Evolutionary conservation across 192 early-diverging fungal genomes (phyloP).

Genomic region (Chytriomyces hyalinus): DNA sequence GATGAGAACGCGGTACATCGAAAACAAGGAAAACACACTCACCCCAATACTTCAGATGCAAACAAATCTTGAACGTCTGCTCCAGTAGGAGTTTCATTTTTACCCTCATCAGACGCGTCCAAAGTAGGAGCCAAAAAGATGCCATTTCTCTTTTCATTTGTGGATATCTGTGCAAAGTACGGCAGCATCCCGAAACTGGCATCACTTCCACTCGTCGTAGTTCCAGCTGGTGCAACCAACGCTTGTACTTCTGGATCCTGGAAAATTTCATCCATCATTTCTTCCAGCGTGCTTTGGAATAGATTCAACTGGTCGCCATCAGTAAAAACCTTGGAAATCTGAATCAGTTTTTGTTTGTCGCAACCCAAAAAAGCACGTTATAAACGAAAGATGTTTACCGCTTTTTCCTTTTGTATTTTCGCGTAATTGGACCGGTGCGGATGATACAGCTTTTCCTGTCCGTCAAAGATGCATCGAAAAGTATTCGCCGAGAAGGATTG

Average conservation of each 20-base stretch:
- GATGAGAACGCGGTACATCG: not conserved
- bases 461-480: conserved; percentile 33
- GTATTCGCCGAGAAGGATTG: conserved; percentile 38
- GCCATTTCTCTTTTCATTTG: conserved; percentile 23
- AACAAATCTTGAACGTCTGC: no score
- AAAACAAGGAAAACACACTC: not conserved
- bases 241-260: conserved; percentile 45
- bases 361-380: not conserved
- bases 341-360: conserved; percentile 20
- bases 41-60: not conserved
- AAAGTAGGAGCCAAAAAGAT: conserved; percentile 8
- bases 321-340: conserved; percentile 16
- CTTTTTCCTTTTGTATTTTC: not conserved
- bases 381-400: not conserved
- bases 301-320: conserved; percentile 3
- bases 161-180: conserved; percentile 46
- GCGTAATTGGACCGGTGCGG: conserved; percentile 5
- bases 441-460: conserved; percentile 43
- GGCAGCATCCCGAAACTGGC: conserved; percentile 32
- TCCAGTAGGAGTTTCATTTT: no score
- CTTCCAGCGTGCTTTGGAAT: not conserved
- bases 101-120: no score
- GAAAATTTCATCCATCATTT: conserved; percentile 44
- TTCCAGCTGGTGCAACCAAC: conserved; percentile 5
- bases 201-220: not conserved